Evolutionary conservation across 169 alveolate species (phyloP), one percentile per base, ranked within the genome.

Genomic region (Plasmodium malariae): DNA sequence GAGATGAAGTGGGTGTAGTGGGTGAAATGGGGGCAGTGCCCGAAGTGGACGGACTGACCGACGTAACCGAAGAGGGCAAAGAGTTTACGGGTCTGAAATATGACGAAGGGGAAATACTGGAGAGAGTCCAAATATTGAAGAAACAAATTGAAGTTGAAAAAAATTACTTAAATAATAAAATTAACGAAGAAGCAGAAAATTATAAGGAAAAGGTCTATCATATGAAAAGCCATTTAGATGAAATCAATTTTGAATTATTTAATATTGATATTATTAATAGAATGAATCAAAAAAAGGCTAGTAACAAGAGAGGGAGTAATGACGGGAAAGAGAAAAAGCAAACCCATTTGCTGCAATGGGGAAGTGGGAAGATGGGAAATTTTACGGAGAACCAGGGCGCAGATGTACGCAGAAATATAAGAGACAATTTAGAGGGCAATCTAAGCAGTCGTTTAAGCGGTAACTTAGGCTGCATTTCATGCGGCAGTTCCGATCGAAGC

Each of bases 171-270:
- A 70, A 80, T 49, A 43, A 40, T 30, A 57, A 80, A 17, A 80
- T 80, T 48, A 80, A 51, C 26, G 40, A 49, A 4, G 90, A 80
- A 70, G 43, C 48, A 7, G 60, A 24, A 51, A 19, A n/a, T 36
- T 67, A 28, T 59, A 65, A 54, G 19, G 83, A 59, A 59, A 80
- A 48, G 26, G 40, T 24, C 0, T 0, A 17, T 21, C 40, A 51
- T 17, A 36, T 43, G 32, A 80, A 49, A 34, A 49, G 37, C 14
- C 36, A 60, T 26, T 24, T 32, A 0, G 68, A 80, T 4, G 28
- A 3, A 14, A 65, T 80, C 19, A 37, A n/a, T 1, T 2, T 5
- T 2, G 12, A 59, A 30, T 19, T 78, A 24, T 6, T n/a, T 78
- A 32, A 11, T 28, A 24, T 45, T 12, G 3, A 26, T 5, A 68